Evolutionary conservation across 495 filamentous ascomycete genomes (phyloP).

Genomic region (Penicillium macrosclerotiorum): DNA sequence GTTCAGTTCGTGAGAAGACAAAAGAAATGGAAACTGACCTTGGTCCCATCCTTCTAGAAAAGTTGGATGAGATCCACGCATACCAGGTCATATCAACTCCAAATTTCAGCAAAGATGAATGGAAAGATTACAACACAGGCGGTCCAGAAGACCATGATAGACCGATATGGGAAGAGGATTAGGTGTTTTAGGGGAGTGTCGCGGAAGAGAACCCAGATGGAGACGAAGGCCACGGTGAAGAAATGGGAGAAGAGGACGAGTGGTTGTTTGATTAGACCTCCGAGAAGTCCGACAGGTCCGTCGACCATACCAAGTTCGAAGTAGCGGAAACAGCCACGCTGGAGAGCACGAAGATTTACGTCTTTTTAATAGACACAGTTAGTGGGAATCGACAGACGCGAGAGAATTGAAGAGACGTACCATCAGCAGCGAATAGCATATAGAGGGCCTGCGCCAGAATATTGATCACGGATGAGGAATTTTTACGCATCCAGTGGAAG

Average conservation of each 20-base stretch:
- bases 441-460: slow-evolving; percentile 94
- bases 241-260: slow-evolving; percentile 86
- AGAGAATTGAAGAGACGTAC: slow-evolving; percentile 31
- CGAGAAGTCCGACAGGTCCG: slow-evolving; percentile 79
- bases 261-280: slow-evolving; percentile 76
- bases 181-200: slow-evolving; percentile 56
- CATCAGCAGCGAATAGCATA: slow-evolving; percentile 81
- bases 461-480: slow-evolving; percentile 82
- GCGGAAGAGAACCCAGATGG: slow-evolving; percentile 73
- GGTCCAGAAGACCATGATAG: slow-evolving; percentile 73
- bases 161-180: slow-evolving; percentile 58
- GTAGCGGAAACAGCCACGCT: slow-evolving; percentile 90
- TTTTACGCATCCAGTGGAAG: slow-evolving; percentile 89
- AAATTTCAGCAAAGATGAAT: slow-evolving; percentile 56
- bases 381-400: slow-evolving; percentile 1
- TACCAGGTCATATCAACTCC: slow-evolving; percentile 15
- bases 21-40: neutral
- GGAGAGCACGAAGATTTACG: slow-evolving; percentile 70
- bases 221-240: slow-evolving; percentile 85
- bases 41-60: too few species aligned
- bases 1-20: slow-evolving; percentile 11
- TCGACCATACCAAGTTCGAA: slow-evolving; percentile 77
- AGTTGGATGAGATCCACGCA: too few species aligned
- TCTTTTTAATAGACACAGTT: slow-evolving; percentile 48
- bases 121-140: slow-evolving; percentile 88